Evolutionary conservation across 1,284 basidiomycete genomes (phyloP), one percentile per base, ranked within the genome.

Genomic region (Peniophora sp.): DNA sequence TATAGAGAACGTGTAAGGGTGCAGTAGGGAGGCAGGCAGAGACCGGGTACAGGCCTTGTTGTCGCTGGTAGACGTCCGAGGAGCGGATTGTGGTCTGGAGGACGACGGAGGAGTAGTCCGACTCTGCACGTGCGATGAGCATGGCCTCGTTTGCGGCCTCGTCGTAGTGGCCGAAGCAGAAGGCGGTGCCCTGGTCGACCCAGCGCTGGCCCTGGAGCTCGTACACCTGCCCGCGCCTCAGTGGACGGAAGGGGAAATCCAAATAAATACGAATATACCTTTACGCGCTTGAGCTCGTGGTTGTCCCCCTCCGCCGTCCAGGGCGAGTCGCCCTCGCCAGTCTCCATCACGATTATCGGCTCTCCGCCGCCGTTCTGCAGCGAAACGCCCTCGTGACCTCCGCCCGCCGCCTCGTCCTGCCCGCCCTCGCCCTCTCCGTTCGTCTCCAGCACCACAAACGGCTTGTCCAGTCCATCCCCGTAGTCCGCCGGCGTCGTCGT

Each of bases 111-210:
- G 81, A 76, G 57, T 79, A 80, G 58, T 83, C 78, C 47, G 80
- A 70, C 67, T 95, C 92, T 9, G 86, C 81, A 56, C 89, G 88
- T 15, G 92, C 92, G 51, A 94, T 81, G 47, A 95, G 78, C 52
- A 89, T 73, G 0, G 93, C 92, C 59, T 92, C 83, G 60, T 85
- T 83, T 27, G 79, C 78, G 44, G 83, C 76, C 57, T 87, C 81
- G 60, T 90, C 83, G 59, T 92, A 87, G 60, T 92, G 84, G 36
- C 92, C 92, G 59, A 86, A 88, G 66, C 94, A 96, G 64, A 92
- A 89, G 0, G 94, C 95, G 18, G 94, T 97, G 44, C 94, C 94
- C 62, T 92, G 83, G 73, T 97, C 95, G 52, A 86, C 79, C 94
- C 94, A 97, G 49, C 83, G 82, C 53, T 87, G 78, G 52, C 87